Evolutionary conservation across 176 grass and related monocot genomes (phyloP), one percentile per base, ranked within the genome.

Genomic region (Alloteropsis semialata): DNA sequence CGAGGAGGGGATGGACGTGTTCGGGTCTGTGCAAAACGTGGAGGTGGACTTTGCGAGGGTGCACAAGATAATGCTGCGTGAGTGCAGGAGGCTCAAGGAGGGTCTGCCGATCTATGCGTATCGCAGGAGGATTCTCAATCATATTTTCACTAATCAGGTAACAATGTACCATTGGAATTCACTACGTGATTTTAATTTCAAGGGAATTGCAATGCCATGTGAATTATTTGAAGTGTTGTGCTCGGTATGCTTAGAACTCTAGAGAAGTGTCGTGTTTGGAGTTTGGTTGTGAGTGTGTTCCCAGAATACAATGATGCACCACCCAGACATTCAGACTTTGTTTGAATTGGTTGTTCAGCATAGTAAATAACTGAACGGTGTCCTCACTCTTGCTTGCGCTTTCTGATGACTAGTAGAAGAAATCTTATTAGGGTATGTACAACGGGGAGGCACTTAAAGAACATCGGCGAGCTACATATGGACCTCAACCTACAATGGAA

Each of bases 71-170:
- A 76, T 93, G 81, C 38, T 82, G 48, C 90, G 96, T 22, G 92
- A 98, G 51, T 93, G 96, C 36, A 58, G 92, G 80, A 86, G 92
- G 85, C 87, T 98, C 32, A 86, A 98, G 59, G 96, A 98, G 24
- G 92, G 92, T 2, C 78, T 95, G 65, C 96, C 96, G 16, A 91
- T 98, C 32, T 95, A 95, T 28, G 84, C 72, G 10, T 87, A 67
- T 67, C 85, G 92, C 50, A 86, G 63, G 34, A 85, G 74, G 68
- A 88, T 98, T 76, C 82, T 98, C 13, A 80, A 72, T 15, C 82
- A 90, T 69, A 93, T 88, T 81, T 84, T 87, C 11, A 44, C 75
- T 60, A 92, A 92, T 54, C 92, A 95, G 96, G 96, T 92, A 69
- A 80, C 75, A 8, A 43, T 51, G 53, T 12, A 25, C 39, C 6